Conservation (phyloP, 2,329 filamentous ascomycete species). For the Aspergillus fijiensis region DNA sequence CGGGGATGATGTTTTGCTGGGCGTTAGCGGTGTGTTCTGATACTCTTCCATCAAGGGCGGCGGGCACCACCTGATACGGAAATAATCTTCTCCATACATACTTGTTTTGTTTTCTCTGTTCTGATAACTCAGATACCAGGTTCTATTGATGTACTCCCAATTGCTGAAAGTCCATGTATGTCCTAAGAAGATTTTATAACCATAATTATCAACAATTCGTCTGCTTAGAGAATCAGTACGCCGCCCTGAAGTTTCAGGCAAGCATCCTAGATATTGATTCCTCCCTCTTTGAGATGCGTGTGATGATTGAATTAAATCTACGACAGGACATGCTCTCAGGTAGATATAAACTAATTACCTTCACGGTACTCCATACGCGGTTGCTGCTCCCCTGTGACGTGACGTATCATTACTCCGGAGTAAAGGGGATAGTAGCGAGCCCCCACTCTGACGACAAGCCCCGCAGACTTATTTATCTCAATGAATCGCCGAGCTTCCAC, state of each 20-base stretch:
- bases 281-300: too few relatives aligned
- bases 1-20: not conserved
- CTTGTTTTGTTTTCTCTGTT: not conserved
- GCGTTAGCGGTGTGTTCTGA: conserved; percentile 4
- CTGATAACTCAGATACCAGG: not conserved
- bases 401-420: conserved; percentile 3
- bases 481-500: conserved; percentile 15
- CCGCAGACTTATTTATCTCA: conserved; percentile 24
- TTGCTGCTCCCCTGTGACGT: conserved; percentile 14
- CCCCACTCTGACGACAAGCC: conserved; percentile 28
- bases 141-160: not conserved
- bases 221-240: not conserved
- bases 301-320: not conserved
- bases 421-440: conserved; percentile 14
- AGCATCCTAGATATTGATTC: not conserved
- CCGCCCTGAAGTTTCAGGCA: not conserved
- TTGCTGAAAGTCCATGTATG: not conserved
- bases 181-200: not conserved
- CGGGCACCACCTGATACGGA: not conserved
- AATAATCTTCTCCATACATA: not conserved
- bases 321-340: not conserved
- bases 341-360: not conserved
- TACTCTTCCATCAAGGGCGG: not conserved
- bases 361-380: not conserved
- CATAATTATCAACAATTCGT: not conserved